Evolutionary conservation across 176 grass and related monocot genomes (phyloP), one percentile per base, ranked within the genome.

Genomic region (Oryza glumipatula): DNA sequence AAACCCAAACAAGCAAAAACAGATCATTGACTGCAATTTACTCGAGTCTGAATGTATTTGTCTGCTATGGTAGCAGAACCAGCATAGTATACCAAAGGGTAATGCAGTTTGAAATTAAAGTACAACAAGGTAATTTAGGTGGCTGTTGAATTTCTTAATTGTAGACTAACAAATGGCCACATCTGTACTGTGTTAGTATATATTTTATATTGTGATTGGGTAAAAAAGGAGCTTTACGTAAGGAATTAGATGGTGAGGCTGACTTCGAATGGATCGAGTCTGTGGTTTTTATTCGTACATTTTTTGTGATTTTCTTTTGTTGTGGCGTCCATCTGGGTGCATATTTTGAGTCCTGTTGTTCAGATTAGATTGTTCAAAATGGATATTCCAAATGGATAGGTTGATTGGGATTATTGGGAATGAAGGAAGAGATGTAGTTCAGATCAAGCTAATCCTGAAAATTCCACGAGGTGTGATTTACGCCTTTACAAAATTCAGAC

Each of bases 21-120:
- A 45, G 46, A 80, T 65, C 56, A 56, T 48, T 12, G 6, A 64
- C 28, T 71, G 22, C 32, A 67, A 72, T 26, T 66, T 68, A 30
- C 56, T 52, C 13, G 68, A 81, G 13, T 63, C 23, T 66, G 51
- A 76, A 47, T 72, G 67, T 39, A 21, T 58, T 52, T 58, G 26
- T 26, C 26, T 46, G 36, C 60, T 66, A 72, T 11, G 16, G 11
- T 10, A 79, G 13, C n/a, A 28, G 21, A 78, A 76, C 67, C 80
- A 54, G 9, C 14, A 32, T 52, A 73, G 5, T 21, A 32, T 56
- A 73, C 12, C 10, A 24, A 28, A 26, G 26, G 76, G 84, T 36
- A 36, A 36, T 36, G 35, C 35, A 36, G 35, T 36, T 36, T 36
- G 35, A 36, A 36, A 36, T 36, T 36, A 36, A 3, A 36, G 35